Percentiles rank a stretch among this genome's conserved stretches.
These are phyloP conservation scores for Claviceps arundinis DNA, from an alignment of 2,329 filamentous ascomycete species.

Conservation along the genomic window DNA sequence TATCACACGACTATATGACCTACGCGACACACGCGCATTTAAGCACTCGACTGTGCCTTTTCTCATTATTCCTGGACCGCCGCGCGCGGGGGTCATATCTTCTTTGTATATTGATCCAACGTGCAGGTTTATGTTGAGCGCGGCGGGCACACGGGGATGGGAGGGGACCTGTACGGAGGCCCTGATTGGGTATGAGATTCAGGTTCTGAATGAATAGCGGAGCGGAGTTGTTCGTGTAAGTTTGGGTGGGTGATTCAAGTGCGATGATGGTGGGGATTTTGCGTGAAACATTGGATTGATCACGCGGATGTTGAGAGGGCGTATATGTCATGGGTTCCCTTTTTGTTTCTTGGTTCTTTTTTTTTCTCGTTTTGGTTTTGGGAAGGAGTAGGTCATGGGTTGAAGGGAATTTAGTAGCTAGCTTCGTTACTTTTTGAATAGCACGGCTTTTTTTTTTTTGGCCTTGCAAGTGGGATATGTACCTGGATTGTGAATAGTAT, in stretches of 20 bases:
- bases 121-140: conserved; percentile 81
- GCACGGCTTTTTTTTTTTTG: too few species aligned
- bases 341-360: too few species aligned
- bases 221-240: background rate
- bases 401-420: too few species aligned
- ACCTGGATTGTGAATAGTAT: too few species aligned
- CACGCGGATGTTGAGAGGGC: too few species aligned
- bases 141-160: conserved; percentile 88
- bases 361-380: too few species aligned
- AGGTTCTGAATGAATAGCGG: conserved; percentile 12
- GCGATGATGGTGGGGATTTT: too few species aligned
- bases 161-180: conserved; percentile 85
- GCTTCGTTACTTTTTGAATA: too few species aligned
- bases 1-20: conserved; percentile 84
- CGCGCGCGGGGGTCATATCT: conserved; percentile 72
- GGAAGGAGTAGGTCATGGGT: too few species aligned
- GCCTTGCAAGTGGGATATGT: too few species aligned
- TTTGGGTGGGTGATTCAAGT: background rate
- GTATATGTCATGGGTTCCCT: too few species aligned
- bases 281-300: too few species aligned
- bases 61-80: conserved; percentile 83
- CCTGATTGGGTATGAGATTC: conserved; percentile 85
- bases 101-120: conserved; percentile 78
- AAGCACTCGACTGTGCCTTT: conserved; percentile 80
- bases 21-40: conserved; percentile 50